Conservation (phyloP, 768 basidiomycete genomes). For the Cytidiella melzeri region DNA sequence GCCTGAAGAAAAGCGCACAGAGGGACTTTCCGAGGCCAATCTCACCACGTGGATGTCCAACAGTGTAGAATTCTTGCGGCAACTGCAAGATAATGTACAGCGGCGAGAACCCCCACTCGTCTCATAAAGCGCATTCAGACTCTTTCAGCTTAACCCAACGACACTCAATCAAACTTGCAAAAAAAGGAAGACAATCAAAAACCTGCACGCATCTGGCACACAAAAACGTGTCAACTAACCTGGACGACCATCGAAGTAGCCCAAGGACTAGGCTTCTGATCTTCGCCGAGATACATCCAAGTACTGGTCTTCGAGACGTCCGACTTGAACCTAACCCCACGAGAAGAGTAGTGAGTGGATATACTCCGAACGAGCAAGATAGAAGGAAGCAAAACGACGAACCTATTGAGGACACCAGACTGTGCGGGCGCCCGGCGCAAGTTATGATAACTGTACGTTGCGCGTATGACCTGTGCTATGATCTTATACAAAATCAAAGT, state of each 20-base stretch:
- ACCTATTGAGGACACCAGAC: conserved; percentile 60
- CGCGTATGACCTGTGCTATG: conserved; percentile 56
- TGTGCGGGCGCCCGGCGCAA: conserved; percentile 62
- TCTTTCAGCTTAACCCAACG: too few relatives aligned
- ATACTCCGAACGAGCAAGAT: not conserved
- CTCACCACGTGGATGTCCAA: too few relatives aligned
- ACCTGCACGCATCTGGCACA: too few relatives aligned
- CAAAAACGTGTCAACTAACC: conserved; percentile 23
- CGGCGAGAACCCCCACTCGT: not conserved
- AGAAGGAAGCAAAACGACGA: too few relatives aligned
- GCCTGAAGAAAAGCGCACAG: too few relatives aligned
- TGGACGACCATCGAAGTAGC: conserved; percentile 59
- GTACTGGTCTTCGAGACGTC: conserved; percentile 41
- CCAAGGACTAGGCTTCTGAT: conserved; percentile 54
- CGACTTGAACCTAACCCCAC: conserved; percentile 37
- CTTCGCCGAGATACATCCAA: conserved; percentile 49
- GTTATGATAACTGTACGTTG: conserved; percentile 51
- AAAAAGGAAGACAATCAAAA: not conserved
- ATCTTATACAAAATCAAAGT: too few relatives aligned
- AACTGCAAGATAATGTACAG: not conserved
- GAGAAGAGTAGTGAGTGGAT: not conserved
- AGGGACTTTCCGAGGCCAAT: too few relatives aligned
- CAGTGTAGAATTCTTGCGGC: not conserved
- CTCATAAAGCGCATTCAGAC: too few relatives aligned
- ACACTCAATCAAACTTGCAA: too few relatives aligned